Evolutionary conservation across 225 moss, liverwort and hornwort species (phyloP).

Genomic region (Anthoceros angustus): DNA sequence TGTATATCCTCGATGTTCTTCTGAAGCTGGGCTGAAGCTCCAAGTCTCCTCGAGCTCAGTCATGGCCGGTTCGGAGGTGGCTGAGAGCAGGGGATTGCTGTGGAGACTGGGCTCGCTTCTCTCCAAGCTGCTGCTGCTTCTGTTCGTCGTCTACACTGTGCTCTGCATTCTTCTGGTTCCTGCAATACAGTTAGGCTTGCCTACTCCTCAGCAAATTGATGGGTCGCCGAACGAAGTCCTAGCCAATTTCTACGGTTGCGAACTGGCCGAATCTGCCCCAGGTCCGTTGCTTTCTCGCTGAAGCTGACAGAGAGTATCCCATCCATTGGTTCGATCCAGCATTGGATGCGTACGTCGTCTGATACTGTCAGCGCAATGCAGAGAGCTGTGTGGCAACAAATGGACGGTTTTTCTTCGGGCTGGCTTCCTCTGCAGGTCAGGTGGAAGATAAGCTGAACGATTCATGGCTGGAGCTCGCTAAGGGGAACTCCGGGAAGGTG

Average conservation of each 20-base stretch:
- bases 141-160: neutral
- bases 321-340: neutral
- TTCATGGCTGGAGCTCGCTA: conserved; percentile 10
- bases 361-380: neutral
- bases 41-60: neutral
- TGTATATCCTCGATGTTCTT: neutral
- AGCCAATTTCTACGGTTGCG: neutral
- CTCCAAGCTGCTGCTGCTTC: neutral
- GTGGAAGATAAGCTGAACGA: conserved; percentile 11
- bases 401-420: conserved; percentile 5
- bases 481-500: conserved; percentile 10
- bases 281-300: neutral
- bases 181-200: neutral
- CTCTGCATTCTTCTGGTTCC: neutral
- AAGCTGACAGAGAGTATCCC: neutral
- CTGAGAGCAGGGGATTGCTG: neutral
- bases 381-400: neutral
- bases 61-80: neutral
- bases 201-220: neutral
- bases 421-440: conserved; percentile 9
- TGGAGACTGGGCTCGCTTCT: neutral
- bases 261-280: neutral
- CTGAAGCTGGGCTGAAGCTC: neutral
- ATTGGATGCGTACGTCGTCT: neutral
- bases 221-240: neutral